These are phyloP conservation scores for Aureobasidium uvarum DNA, from an alignment of 2,329 filamentous ascomycete species.

Conservation along the genomic window DNA sequence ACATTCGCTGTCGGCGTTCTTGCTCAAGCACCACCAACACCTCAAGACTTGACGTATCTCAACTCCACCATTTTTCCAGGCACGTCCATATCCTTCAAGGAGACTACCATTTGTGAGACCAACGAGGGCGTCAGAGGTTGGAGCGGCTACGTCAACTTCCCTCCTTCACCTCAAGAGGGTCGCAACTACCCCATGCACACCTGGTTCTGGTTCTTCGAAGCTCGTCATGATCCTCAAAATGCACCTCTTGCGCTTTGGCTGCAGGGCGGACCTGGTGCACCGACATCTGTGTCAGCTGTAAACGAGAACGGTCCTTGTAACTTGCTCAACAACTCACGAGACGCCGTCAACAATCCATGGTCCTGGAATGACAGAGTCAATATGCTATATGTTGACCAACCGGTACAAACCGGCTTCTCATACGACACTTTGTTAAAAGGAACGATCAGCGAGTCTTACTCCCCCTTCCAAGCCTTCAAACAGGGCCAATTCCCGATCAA, in stretches of 20 bases:
- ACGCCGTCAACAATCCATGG: slow-evolving; percentile 47
- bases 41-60: neutral
- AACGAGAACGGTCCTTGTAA: slow-evolving; percentile 54
- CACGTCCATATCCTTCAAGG: slow-evolving; percentile 2
- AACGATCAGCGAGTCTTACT: slow-evolving; percentile 47
- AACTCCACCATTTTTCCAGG: slow-evolving; percentile 1
- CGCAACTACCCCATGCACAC: slow-evolving; percentile 36
- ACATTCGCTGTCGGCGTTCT: neutral
- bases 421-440: slow-evolving; percentile 56
- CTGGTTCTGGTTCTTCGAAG: slow-evolving; percentile 58
- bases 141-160: slow-evolving; percentile 35
- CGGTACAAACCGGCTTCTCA: slow-evolving; percentile 45
- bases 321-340: slow-evolving; percentile 43
- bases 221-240: slow-evolving; percentile 49
- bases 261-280: slow-evolving; percentile 63
- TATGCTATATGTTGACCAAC: slow-evolving; percentile 45
- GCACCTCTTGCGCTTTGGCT: slow-evolving; percentile 60
- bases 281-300: slow-evolving; percentile 63
- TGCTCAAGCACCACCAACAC: neutral
- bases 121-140: slow-evolving; percentile 51
- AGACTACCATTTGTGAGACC: slow-evolving; percentile 46
- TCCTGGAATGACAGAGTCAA: slow-evolving; percentile 45
- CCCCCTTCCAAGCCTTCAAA: slow-evolving; percentile 25
- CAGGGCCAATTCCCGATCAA: slow-evolving; percentile 29
- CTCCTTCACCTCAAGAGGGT: slow-evolving; percentile 9